Evolutionary conservation across 2,329 filamentous ascomycete genomes (phyloP).

Genomic region (Neonectria punicea): DNA sequence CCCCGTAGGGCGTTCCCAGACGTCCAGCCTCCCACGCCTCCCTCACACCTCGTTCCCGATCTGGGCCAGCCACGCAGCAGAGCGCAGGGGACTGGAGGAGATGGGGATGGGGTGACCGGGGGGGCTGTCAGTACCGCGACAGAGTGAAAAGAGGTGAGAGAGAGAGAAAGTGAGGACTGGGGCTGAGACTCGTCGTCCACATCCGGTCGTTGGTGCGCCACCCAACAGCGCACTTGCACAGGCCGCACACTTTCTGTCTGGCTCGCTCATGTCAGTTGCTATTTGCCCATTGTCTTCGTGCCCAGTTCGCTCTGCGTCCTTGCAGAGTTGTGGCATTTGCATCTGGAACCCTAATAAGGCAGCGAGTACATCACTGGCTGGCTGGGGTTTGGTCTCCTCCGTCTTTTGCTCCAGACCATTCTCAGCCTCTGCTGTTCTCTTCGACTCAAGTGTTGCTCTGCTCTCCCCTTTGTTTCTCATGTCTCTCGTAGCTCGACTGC

Average conservation of each 20-base stretch:
- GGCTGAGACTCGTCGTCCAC: slow-evolving; percentile 11
- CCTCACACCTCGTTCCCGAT: slow-evolving; percentile 40
- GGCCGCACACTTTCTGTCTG: background rate
- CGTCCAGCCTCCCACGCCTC: slow-evolving; percentile 19
- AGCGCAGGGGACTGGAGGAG: slow-evolving; percentile 40
- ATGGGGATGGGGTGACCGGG: slow-evolving; percentile 22
- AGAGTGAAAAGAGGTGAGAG: background rate
- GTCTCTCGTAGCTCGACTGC: background rate
- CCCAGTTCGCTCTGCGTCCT: slow-evolving; percentile 4
- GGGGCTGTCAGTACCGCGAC: slow-evolving; percentile 18
- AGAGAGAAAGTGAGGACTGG: background rate
- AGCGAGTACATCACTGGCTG: slow-evolving; percentile 2
- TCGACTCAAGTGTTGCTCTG: slow-evolving; percentile 8
- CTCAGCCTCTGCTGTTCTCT: slow-evolving; percentile 3
- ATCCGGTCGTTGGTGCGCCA: slow-evolving; percentile 9
- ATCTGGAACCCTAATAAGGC: background rate
- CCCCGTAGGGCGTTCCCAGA: slow-evolving; percentile 23
- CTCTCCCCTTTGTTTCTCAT: slow-evolving; percentile 6
- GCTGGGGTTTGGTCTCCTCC: slow-evolving; percentile 12
- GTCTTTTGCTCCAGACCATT: background rate
- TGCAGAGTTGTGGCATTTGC: background rate
- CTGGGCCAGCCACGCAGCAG: slow-evolving; percentile 40
- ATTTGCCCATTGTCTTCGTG: slow-evolving; percentile 1
- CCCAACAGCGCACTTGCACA: background rate
- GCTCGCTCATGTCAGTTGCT: slow-evolving; percentile 7